These are phyloP conservation scores for Tuber umbilicatum DNA, from an alignment of 495 filamentous ascomycete genomes.

Conservation along the genomic window DNA sequence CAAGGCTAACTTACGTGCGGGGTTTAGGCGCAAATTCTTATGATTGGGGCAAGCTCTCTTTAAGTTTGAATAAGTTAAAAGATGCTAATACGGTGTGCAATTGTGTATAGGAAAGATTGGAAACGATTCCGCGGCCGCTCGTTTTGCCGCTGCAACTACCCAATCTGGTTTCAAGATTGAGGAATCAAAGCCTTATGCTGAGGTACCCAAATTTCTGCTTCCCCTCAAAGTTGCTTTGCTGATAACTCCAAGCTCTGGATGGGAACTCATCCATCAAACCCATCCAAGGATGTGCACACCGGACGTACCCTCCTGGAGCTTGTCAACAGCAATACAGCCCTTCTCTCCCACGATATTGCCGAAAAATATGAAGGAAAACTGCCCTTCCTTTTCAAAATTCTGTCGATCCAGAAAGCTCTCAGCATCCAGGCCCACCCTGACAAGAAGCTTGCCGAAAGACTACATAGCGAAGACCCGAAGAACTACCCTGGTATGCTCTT, in stretches of 20 bases:
- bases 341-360: constrained; percentile 65
- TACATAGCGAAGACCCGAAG: constrained; percentile 77
- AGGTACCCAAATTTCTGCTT: constrained; percentile 50
- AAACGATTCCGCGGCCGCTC: constrained; percentile 67
- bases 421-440: constrained; percentile 98
- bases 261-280: constrained; percentile 94
- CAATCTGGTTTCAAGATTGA: constrained; percentile 66
- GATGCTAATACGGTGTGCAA: constrained; percentile 29
- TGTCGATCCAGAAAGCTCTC: constrained; percentile 86
- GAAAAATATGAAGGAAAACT: constrained; percentile 70
- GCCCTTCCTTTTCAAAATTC: constrained; percentile 95
- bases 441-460: constrained; percentile 87
- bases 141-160: constrained; percentile 71
- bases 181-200: constrained; percentile 77
- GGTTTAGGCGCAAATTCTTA: constrained; percentile 82
- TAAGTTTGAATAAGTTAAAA: constrained; percentile 9
- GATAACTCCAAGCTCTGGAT: constrained; percentile 71
- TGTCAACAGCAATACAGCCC: constrained; percentile 76
- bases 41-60: constrained; percentile 69
- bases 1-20: constrained; percentile 28
- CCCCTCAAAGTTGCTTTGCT: background rate
- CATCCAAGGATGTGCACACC: constrained; percentile 79
- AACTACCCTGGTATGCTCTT: constrained; percentile 72
- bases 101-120: constrained; percentile 64
- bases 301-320: constrained; percentile 83